phyloP scores from a whole-genome alignment of 2,329 filamentous ascomycete species.

The Sporothrix pseudoabietina region DNA sequence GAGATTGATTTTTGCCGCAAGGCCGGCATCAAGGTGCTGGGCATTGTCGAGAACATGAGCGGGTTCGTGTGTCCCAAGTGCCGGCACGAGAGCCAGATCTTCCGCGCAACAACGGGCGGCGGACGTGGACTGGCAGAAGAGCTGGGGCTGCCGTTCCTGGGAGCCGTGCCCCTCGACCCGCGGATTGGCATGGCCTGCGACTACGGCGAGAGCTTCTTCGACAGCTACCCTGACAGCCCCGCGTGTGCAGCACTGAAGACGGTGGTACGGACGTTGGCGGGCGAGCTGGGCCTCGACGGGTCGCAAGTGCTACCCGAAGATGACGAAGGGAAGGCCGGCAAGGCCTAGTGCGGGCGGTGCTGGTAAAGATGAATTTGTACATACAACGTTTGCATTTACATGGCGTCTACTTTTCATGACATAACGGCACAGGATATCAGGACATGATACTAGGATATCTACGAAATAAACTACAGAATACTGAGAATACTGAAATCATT shows the following conservation, averaged over 20 bases:
- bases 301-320: slow-evolving; percentile 53
- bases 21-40: slow-evolving; percentile 83
- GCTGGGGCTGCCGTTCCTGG: slow-evolving; percentile 84
- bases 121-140: slow-evolving; percentile 78
- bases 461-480: background rate
- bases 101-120: slow-evolving; percentile 87
- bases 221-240: slow-evolving; percentile 89
- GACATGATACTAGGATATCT: background rate
- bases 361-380: background rate
- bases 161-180: slow-evolving; percentile 87
- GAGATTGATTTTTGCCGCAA: slow-evolving; percentile 98
- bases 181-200: slow-evolving; percentile 96
- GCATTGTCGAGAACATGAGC: slow-evolving; percentile 96
- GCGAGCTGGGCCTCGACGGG: slow-evolving; percentile 65
- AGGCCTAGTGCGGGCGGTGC: background rate
- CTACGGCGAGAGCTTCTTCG: slow-evolving; percentile 96
- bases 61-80: slow-evolving; percentile 96
- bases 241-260: slow-evolving; percentile 78
- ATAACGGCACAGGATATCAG: slow-evolving; percentile 2
- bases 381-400: slow-evolving; percentile 13
- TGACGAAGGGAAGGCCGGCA: background rate
- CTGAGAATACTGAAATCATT: background rate
- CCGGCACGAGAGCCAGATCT: slow-evolving; percentile 79
- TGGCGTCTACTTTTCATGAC: slow-evolving; percentile 9
- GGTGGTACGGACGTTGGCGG: slow-evolving; percentile 74